Base-by-base conservation (phyloP, 306 rosid genomes). In the Begonia loranthoides region DNA sequence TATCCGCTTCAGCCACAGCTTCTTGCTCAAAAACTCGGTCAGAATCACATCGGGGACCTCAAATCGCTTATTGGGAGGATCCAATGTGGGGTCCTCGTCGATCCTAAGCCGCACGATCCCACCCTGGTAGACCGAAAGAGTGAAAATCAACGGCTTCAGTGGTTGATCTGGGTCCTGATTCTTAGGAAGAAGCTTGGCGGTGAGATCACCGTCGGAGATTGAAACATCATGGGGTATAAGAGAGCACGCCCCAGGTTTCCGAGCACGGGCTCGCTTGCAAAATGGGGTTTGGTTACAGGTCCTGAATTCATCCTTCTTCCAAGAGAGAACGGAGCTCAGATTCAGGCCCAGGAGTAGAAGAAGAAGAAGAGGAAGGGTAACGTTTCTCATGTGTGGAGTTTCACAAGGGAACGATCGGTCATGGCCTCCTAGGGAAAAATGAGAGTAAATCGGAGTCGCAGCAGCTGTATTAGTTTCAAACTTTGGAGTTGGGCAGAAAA, bases 251-350 rank as follows among this genome's bases (percentile, higher is more conserved):
- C 73, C 79, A 1, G 93, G 84, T 8, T 66, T 67, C 52, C 82
- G 87, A 51, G 83, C 57, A 22, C 94, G 87, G 22, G 94, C 95
- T 52, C 80, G 83, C 57, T 86, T 82, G 79, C 99, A 90, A 69
- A 90, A 90, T 43, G 99, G 99, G 68, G 94, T 80, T 46, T 90
- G 88, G 60, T 86, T 55, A 53, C 99, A 90, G 84, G 58, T 83
- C 41, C 95, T 59, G 78, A 90, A 90, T 67, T 90, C 95, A 0
- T 86, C 94, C 55, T 73, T 86, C 63, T 86, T 90, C 99, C 99
- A 90, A 1, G 94, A 71, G 68, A 74, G 43, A 34, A 83, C 92
- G 56, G 55, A 49, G 65, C 36, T 55, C 5, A 70, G 61, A 53
- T 66, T 68, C 48, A 57, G 56, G 13, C n/a, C 21, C 11, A 80